Evolutionary conservation across 2,329 filamentous ascomycete genomes (phyloP).

Genomic region (Diaporthe ilicicola): DNA sequence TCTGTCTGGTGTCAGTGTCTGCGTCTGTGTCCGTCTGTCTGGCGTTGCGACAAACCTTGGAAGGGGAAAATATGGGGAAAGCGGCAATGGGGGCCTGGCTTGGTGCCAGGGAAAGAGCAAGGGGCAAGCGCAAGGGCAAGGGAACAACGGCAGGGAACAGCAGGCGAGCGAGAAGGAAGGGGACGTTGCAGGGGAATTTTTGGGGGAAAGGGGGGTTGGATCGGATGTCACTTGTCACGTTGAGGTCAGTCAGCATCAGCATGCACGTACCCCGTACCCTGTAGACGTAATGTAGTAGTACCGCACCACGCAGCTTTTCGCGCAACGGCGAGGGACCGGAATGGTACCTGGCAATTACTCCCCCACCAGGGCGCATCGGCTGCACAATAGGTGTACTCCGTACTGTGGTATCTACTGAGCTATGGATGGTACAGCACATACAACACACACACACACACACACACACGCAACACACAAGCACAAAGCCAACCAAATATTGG

Average conservation of each 20-base stretch:
- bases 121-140: conserved; percentile 11
- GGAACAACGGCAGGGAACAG: conserved; percentile 2
- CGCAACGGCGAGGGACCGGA: neutral
- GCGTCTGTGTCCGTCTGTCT: conserved; percentile 18
- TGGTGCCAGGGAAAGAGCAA: conserved; percentile 17
- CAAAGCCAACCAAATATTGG: neutral
- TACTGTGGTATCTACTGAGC: no score
- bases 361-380: no score
- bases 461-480: neutral
- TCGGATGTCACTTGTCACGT: conserved; percentile 20
- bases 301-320: neutral
- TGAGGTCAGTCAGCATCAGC: conserved; percentile 12
- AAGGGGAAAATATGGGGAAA: conserved; percentile 33
- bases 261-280: neutral
- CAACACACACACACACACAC: neutral
- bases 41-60: conserved; percentile 29
- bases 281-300: neutral
- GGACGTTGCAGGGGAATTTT: conserved; percentile 29
- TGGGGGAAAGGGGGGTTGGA: neutral
- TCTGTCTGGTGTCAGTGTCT: conserved; percentile 7
- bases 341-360: neutral
- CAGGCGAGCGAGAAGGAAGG: conserved; percentile 18
- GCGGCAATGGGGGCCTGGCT: conserved; percentile 20
- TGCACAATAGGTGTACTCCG: no score
- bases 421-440: neutral